Percentiles rank a stretch among this genome's conserved stretches.
Evolutionary conservation across 306 rosid genomes (phyloP).

Genomic region (Rosa multiflora): DNA sequence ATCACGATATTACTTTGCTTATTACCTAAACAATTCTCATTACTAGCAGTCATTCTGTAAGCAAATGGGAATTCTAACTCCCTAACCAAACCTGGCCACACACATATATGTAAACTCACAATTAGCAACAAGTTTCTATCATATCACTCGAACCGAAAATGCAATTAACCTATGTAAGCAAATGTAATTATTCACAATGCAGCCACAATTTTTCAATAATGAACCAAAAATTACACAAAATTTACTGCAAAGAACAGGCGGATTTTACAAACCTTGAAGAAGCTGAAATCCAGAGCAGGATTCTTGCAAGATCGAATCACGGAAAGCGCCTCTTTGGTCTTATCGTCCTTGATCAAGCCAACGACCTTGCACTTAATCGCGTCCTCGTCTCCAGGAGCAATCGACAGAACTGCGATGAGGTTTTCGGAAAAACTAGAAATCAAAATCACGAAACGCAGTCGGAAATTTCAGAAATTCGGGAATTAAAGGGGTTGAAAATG

Average conservation of each 20-base stretch:
- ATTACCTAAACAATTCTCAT: neutral
- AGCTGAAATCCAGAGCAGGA: slow-evolving; percentile 53
- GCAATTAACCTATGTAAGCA: neutral
- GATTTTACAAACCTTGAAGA: slow-evolving; percentile 53
- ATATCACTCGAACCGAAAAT: neutral
- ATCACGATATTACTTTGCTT: neutral
- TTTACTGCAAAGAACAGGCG: neutral
- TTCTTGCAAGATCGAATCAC: slow-evolving; percentile 50
- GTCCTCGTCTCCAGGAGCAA: slow-evolving; percentile 74
- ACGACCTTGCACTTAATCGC: slow-evolving; percentile 85
- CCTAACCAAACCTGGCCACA: neutral
- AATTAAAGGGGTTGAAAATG: slow-evolving; percentile 5
- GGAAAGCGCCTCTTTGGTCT: slow-evolving; percentile 56
- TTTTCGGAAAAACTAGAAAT: neutral
- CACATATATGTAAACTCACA: neutral
- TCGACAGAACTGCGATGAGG: slow-evolving; percentile 53
- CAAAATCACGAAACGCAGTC: neutral
- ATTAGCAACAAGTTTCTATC: neutral
- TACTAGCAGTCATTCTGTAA: neutral
- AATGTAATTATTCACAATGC: neutral
- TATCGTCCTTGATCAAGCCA: slow-evolving; percentile 70
- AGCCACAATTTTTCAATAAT: neutral
- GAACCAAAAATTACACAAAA: neutral
- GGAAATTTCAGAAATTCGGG: neutral
- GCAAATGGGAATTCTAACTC: neutral